Conservation (phyloP, 2,329 filamentous ascomycete genomes). For the Pezicula neosporulosa region DNA sequence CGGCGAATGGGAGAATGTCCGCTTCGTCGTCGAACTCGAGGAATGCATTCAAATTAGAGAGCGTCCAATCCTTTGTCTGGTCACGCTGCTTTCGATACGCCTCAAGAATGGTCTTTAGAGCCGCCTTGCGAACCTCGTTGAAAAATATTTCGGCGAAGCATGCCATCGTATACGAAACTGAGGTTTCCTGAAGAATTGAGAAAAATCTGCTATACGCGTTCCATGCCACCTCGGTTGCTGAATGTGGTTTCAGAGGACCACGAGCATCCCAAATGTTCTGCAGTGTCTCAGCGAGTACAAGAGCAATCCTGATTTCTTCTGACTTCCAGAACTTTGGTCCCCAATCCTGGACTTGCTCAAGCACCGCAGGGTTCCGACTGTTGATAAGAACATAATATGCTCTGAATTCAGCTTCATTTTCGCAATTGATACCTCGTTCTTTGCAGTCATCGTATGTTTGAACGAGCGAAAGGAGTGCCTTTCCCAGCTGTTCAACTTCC, state of each 20-base stretch:
- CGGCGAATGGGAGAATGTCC: conserved; percentile 63
- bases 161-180: conserved; percentile 66
- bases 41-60: conserved; percentile 50
- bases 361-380: conserved; percentile 53
- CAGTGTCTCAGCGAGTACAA: conserved; percentile 56
- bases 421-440: conserved; percentile 52
- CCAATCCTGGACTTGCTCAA: conserved; percentile 53
- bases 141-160: conserved; percentile 69
- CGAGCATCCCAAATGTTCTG: conserved; percentile 55
- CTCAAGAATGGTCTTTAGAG: conserved; percentile 51
- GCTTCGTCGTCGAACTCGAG: conserved; percentile 65
- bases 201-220: conserved; percentile 54
- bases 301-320: conserved; percentile 57
- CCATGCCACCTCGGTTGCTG: conserved; percentile 36
- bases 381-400: conserved; percentile 64
- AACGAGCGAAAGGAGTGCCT: conserved; percentile 61
- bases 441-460: conserved; percentile 65
- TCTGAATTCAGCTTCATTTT: conserved; percentile 63
- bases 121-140: conserved; percentile 53
- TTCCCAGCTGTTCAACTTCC: conserved; percentile 64
- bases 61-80: conserved; percentile 57
- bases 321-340: conserved; percentile 52
- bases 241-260: conserved; percentile 49
- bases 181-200: conserved; percentile 51
- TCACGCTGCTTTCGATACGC: conserved; percentile 54